phyloP scores from a whole-genome alignment of 2,329 filamentous ascomycete genomes.

The Bipolaris gigantea region DNA sequence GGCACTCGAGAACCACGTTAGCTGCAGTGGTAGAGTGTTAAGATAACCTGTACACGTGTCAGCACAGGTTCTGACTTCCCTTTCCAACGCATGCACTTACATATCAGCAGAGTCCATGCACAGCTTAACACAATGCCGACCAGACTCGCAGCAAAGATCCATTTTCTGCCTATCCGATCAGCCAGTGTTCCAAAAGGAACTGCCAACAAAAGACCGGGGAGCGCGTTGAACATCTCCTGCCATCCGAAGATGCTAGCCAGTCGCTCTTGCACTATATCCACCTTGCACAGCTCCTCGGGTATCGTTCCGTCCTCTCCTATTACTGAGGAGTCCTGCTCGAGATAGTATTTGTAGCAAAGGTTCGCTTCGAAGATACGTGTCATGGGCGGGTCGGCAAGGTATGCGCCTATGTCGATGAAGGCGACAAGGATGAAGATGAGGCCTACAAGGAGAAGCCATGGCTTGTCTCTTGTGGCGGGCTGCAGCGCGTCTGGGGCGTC shows the following conservation, averaged over 20 bases:
- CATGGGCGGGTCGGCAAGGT: slow-evolving; percentile 50
- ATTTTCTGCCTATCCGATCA: slow-evolving; percentile 53
- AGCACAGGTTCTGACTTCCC: not conserved
- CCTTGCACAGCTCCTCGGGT: slow-evolving; percentile 54
- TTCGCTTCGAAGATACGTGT: slow-evolving; percentile 55
- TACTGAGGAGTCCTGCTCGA: slow-evolving; percentile 47
- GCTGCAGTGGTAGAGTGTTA: slow-evolving; percentile 47
- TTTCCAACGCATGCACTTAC: slow-evolving; percentile 16
- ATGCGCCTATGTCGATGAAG: slow-evolving; percentile 51
- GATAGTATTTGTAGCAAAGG: slow-evolving; percentile 52
- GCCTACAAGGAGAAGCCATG: slow-evolving; percentile 35
- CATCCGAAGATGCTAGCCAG: slow-evolving; percentile 56
- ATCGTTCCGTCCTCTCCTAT: slow-evolving; percentile 49
- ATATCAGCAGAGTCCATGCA: slow-evolving; percentile 39
- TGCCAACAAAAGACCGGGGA: slow-evolving; percentile 50
- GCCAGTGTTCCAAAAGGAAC: slow-evolving; percentile 55
- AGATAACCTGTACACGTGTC: slow-evolving; percentile 33
- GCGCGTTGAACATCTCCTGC: slow-evolving; percentile 53
- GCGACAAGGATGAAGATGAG: slow-evolving; percentile 48
- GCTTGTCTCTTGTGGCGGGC: slow-evolving; percentile 25
- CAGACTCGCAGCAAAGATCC: slow-evolving; percentile 48
- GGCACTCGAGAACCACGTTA: slow-evolving; percentile 53
- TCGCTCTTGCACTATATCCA: slow-evolving; percentile 52
- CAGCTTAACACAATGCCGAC: slow-evolving; percentile 45
- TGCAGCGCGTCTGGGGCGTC: slow-evolving; percentile 1